phyloP scores from a whole-genome alignment of 1,284 basidiomycete species.

The Sanguinoderma infundibulare region DNA sequence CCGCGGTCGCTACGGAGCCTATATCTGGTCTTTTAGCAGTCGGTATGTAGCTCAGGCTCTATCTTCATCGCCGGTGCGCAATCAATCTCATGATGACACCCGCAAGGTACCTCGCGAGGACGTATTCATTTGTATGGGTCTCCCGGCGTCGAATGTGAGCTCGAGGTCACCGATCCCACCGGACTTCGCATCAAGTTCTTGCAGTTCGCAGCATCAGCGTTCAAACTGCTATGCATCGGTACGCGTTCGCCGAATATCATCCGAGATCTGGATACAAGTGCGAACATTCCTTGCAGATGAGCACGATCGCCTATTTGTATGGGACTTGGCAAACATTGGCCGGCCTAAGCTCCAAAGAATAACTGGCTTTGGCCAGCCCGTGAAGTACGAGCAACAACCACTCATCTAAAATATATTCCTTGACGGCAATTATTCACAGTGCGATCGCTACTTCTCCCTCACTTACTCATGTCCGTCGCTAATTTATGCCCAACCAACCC shows the following conservation, averaged over 20 bases:
- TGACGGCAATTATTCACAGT: slow-evolving; percentile 38
- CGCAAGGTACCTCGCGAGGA: slow-evolving; percentile 63
- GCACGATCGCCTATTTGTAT: slow-evolving; percentile 69
- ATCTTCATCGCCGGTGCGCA: neutral
- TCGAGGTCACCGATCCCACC: slow-evolving; percentile 54
- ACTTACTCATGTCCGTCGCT: slow-evolving; percentile 73
- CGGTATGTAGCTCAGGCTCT: slow-evolving; percentile 48
- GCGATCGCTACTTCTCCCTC: slow-evolving; percentile 69
- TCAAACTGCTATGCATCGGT: slow-evolving; percentile 71
- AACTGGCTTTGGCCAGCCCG: slow-evolving; percentile 51
- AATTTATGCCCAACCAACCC: neutral
- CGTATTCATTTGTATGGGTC: slow-evolving; percentile 67
- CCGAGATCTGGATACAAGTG: no score
- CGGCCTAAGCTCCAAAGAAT: slow-evolving; percentile 58
- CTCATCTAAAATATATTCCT: slow-evolving; percentile 3
- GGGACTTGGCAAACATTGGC: slow-evolving; percentile 63
- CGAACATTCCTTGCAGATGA: slow-evolving; percentile 49
- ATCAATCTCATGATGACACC: neutral
- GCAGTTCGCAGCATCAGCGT: slow-evolving; percentile 61
- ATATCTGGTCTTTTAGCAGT: slow-evolving; percentile 75
- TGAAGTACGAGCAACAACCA: slow-evolving; percentile 45
- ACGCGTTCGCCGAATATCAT: slow-evolving; percentile 32
- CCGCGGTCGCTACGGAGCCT: slow-evolving; percentile 71
- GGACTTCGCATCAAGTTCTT: slow-evolving; percentile 59
- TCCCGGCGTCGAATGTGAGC: slow-evolving; percentile 59